Base-by-base conservation (phyloP, 768 basidiomycete genomes). In the Russula griseocarnosa region DNA sequence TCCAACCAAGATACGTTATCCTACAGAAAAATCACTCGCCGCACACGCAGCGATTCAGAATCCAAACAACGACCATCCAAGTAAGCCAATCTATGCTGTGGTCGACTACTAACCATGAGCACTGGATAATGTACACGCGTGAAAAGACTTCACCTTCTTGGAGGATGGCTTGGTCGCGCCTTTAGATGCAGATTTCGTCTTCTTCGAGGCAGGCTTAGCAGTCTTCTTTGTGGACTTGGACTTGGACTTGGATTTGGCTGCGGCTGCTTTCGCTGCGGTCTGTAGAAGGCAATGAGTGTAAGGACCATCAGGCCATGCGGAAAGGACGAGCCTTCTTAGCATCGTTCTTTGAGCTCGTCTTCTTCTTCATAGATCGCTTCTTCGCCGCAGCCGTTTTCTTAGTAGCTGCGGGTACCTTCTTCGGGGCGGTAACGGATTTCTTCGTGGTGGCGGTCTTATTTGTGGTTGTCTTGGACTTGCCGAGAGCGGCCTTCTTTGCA, bases 361-460 rank as follows among this genome's bases (percentile, higher is more conserved):
- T 52, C 66, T 69, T 69, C 68, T 65, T 69, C 3, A 57, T 55
- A 11, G 69, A 53, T 34, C 66, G 63, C 58, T 74, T 74, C 76
- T 81, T 82, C 32, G 67, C 55, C 10, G 76, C 61, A 11, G 72
- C 71, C 6, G 72, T 66, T 66, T 77, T 78, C 66, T 74, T 75
- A 32, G 74, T 56, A 16, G 70, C 32, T 2, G 72, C 65, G 13
- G 73, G 68, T 42, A 76, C 70, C 71, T 79, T 79, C 74, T 79
- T 75, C 7, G 74, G 66, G 0, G 73, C 58, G 18, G 52, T 47
- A 30, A 71, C 66, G 7, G 68, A 42, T 69, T 74, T 71, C 68
- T 77, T 73, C 14, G 68, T 57, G 57, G 75, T 71, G 24, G 74
- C 60, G 34, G 75, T 64, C 71, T 77, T 77, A 55, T 75, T 73